phyloP scores from a whole-genome alignment of 805 yeast species.

The Metschnikowia chrysomelidarum region DNA sequence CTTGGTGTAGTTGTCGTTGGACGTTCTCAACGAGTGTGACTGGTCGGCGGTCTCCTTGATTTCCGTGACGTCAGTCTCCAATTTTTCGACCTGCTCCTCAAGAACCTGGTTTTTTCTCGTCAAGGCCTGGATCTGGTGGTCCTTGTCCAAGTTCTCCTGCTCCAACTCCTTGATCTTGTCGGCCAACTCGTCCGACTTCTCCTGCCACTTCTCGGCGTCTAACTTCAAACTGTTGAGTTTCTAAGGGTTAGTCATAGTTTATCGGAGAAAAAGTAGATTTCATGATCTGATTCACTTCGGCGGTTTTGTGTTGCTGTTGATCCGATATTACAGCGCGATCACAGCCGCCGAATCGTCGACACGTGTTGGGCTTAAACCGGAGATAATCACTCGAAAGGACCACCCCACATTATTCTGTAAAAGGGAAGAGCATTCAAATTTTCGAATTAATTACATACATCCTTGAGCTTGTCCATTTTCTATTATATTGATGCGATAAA shows the following conservation, averaged over 20 bases:
- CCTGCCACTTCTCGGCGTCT: constrained; percentile 97
- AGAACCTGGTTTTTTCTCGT: constrained; percentile 87
- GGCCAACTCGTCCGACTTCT: constrained; percentile 85
- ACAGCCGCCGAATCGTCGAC: too few relatives aligned
- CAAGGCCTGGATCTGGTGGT: constrained; percentile 90
- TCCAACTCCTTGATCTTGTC: constrained; percentile 84
- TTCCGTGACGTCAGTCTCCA: constrained; percentile 70
- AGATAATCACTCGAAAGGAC: too few relatives aligned
- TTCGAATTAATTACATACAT: constrained; percentile 39
- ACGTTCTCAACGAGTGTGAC: constrained; percentile 80
- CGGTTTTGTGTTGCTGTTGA: too few relatives aligned
- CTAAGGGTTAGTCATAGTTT: constrained; percentile 35
- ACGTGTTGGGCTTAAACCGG: too few relatives aligned
- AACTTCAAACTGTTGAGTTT: constrained; percentile 85
- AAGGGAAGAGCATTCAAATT: too few relatives aligned
- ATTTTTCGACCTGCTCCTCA: constrained; percentile 78
- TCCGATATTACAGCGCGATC: too few relatives aligned
- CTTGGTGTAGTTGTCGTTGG: constrained; percentile 88
- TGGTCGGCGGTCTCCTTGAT: constrained; percentile 88
- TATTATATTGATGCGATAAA: too few relatives aligned
- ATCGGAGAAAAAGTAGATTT: too few relatives aligned
- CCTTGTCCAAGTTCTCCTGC: constrained; percentile 89
- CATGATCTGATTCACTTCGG: too few relatives aligned
- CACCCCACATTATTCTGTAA: neutral
- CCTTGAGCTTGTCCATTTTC: constrained; percentile 60